Conservation (phyloP, 108 stramenopile species). For the Schizochytrium sp. region DNA sequence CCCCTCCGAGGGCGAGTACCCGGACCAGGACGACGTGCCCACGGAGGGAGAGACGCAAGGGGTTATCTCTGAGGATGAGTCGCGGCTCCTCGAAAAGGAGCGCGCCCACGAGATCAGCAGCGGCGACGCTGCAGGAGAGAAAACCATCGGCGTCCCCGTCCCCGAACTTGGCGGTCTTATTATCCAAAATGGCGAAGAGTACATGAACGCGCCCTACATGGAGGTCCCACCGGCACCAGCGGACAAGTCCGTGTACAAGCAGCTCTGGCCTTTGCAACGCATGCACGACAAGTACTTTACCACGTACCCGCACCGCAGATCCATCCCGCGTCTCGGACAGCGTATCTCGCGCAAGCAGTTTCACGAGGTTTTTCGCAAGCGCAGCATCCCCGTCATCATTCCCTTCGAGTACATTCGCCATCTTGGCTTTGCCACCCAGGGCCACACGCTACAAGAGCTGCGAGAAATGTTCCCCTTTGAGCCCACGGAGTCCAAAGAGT, state of each 20-base stretch:
- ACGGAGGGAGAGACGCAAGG: neutral
- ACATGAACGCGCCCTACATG: neutral
- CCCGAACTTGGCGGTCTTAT: neutral
- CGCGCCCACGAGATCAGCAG: neutral
- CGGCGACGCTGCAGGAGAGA: neutral
- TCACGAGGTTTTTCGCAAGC: neutral
- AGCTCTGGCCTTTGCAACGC: neutral
- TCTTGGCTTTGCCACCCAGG: neutral
- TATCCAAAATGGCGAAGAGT: neutral
- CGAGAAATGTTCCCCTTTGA: neutral
- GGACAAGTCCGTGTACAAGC: neutral
- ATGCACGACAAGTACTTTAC: neutral
- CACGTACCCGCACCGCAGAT: neutral
- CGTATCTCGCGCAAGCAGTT: constrained; percentile 3
- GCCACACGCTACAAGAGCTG: neutral
- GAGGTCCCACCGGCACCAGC: neutral
- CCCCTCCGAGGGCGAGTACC: neutral
- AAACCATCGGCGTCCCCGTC: neutral
- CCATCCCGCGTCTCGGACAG: neutral
- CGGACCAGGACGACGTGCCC: neutral
- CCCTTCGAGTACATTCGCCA: constrained; percentile 7
- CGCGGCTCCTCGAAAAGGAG: neutral
- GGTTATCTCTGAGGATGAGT: neutral
- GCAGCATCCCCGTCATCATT: neutral
- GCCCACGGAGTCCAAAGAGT: neutral